These are phyloP conservation scores for Eucommia ulmoides DNA, from an alignment of 257 asterid species.

Conservation along the genomic window DNA sequence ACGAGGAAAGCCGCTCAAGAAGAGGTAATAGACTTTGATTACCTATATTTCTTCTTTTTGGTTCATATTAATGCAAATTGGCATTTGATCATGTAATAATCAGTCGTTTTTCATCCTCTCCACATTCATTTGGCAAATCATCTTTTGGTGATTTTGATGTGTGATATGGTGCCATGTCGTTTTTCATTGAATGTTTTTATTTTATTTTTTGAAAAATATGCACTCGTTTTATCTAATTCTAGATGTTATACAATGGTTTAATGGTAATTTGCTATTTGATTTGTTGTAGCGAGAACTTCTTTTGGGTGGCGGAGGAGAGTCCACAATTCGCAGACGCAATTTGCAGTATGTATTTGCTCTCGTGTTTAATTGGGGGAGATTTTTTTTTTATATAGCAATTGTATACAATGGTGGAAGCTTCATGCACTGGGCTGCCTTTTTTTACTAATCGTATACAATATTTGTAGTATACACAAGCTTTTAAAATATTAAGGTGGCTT, in stretches of 20 bases:
- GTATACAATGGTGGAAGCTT: too few relatives aligned
- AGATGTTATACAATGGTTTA: neutral
- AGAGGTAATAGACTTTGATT: constrained; percentile 41
- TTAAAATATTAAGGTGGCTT: too few relatives aligned
- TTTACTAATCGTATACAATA: too few relatives aligned
- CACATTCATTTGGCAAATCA: neutral
- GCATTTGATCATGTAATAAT: too few relatives aligned
- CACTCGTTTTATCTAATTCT: neutral
- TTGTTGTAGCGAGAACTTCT: constrained; percentile 78
- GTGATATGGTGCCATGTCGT: neutral
- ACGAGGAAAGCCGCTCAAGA: constrained; percentile 69
- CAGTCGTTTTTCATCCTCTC: neutral
- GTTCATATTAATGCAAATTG: too few relatives aligned
- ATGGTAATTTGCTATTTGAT: constrained; percentile 11
- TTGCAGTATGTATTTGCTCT: constrained; percentile 61
- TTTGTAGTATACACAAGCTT: too few relatives aligned
- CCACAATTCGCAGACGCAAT: constrained; percentile 79
- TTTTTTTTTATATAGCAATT: too few relatives aligned
- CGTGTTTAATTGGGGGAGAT: too few relatives aligned
- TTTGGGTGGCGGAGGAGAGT: constrained; percentile 95
- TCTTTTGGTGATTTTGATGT: neutral
- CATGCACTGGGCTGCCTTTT: too few relatives aligned
- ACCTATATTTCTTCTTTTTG: too few relatives aligned
- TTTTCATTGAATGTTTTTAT: neutral
- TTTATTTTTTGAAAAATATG: neutral